Evolutionary conservation across 306 rosid genomes (phyloP), one percentile per base, ranked within the genome.

Genomic region (Pterocarpus santalinus): DNA sequence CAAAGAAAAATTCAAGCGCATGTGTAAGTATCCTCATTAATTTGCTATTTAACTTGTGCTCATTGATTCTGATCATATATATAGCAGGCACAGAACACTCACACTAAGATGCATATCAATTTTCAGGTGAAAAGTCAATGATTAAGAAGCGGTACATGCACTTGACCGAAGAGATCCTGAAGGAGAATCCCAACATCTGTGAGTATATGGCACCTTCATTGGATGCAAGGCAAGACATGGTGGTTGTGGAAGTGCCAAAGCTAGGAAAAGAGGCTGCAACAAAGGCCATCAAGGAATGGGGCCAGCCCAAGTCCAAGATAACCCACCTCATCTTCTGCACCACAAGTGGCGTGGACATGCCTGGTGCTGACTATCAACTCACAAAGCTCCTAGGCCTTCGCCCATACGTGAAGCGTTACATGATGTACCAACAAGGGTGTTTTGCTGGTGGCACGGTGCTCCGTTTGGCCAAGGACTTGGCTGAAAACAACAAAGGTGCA

Each of bases 201-300:
- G 84, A 62, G 64, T 79, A 84, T 16, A 84, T 84, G 83, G 87
- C 84, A 51, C 87, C 87, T 38, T 84, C 87, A 2, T 16, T 80
- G 74, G 84, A 80, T 53, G 84, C 84, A 63, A 80, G 84, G 52
- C 84, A 80, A 5, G 87, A 84, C 55, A 84, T 84, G 65, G 87
- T 84, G 44, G 87, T 84, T 47, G 74, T 84, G 46, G 87, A 80
- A 39, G 83, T 80, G 1, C 83, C 83, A 22, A 80, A n/a, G 46
- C 58, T 80, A 9, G 83, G 83, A 39, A 84, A 84, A 67, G 87
- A 84, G 63, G 87, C 87, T 0, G 84, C 87, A 30, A 73, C 68
- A 11, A 84, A 84, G 73, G 86, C 86, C 9, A 79, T 79, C 2
- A 79, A 70, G 49, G 83, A 79, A 60, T 70, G 77, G 83, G 83